Conservation (phyloP, 805 yeast species). For the Cyberlindnera samutprakarnensis region DNA sequence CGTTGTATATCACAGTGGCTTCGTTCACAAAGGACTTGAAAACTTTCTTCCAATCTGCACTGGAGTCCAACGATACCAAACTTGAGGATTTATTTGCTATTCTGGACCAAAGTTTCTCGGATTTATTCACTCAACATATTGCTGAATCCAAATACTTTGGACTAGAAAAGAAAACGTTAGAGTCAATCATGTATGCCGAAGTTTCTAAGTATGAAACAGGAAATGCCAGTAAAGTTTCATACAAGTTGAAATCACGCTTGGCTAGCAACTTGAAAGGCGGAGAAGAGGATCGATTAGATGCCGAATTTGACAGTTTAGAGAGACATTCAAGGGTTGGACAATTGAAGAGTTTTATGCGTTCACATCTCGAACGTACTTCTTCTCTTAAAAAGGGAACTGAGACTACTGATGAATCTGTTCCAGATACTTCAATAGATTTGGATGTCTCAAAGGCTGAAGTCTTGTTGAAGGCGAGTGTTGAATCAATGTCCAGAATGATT, state of each 20-base stretch:
- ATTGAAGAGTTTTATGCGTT: constrained; percentile 49
- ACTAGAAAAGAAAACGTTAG: constrained; percentile 62
- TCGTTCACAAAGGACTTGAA: constrained; percentile 59
- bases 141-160: constrained; percentile 63
- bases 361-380: constrained; percentile 37
- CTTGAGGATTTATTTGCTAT: constrained; percentile 36
- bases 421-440: constrained; percentile 18
- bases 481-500: constrained; percentile 66
- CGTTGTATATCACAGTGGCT: constrained; percentile 51
- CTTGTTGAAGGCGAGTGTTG: constrained; percentile 64
- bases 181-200: constrained; percentile 27
- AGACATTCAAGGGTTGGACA: constrained; percentile 38
- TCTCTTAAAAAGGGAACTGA: constrained; percentile 21
- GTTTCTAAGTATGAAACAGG: constrained; percentile 25
- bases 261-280: neutral
- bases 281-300: constrained; percentile 10
- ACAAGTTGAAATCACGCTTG: constrained; percentile 21
- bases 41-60: constrained; percentile 39
- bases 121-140: constrained; percentile 63
- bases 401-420: constrained; percentile 5
- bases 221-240: constrained; percentile 26
- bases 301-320: constrained; percentile 22
- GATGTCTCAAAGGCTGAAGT: constrained; percentile 46
- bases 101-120: constrained; percentile 67
- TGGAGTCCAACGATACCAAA: constrained; percentile 30